These are phyloP conservation scores for Phytophthora lateralis DNA, from an alignment of 352 stramenopile species.

Conservation along the genomic window DNA sequence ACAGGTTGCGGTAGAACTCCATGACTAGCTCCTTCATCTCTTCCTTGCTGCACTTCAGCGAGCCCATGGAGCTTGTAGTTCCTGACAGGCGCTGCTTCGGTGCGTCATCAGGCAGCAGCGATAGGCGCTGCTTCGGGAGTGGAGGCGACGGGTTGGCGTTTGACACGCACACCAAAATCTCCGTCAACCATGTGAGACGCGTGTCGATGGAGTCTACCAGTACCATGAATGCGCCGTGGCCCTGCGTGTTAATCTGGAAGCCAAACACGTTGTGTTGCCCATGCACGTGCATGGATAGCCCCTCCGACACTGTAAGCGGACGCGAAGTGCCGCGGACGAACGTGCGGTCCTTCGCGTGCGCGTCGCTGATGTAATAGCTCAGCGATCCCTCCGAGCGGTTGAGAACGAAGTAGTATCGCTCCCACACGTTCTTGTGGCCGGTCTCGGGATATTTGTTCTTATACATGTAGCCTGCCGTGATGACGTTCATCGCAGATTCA, in stretches of 20 bases:
- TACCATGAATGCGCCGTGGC: constrained; percentile 85
- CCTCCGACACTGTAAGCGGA: constrained; percentile 81
- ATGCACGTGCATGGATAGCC: constrained; percentile 68
- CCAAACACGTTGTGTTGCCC: constrained; percentile 79
- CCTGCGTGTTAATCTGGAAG: constrained; percentile 89
- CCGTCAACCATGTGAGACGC: constrained; percentile 79
- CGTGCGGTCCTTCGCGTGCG: constrained; percentile 85
- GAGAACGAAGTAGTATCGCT: constrained; percentile 88
- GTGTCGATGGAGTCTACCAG: constrained; percentile 87
- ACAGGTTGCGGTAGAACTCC: constrained; percentile 84
- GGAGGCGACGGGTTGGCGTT: constrained; percentile 45
- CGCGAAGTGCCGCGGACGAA: constrained; percentile 81
- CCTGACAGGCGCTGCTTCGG: constrained; percentile 40
- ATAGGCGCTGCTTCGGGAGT: constrained; percentile 55
- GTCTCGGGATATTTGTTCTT: constrained; percentile 88
- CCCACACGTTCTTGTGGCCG: constrained; percentile 81
- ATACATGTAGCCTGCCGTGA: constrained; percentile 90
- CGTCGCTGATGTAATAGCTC: constrained; percentile 88
- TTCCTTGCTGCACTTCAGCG: constrained; percentile 59
- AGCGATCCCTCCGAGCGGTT: constrained; percentile 74
- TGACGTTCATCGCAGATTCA: constrained; percentile 53
- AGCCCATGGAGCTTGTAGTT: constrained; percentile 38
- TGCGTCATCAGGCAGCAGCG: constrained; percentile 54
- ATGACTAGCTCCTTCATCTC: constrained; percentile 81
- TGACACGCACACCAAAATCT: constrained; percentile 75